A percentile compares a stretch with the other conserved stretches of the same genome.
These are phyloP conservation scores for Endoconidiophora laricicola DNA, from an alignment of 2,329 filamentous ascomycete species.

Conservation along the genomic window DNA sequence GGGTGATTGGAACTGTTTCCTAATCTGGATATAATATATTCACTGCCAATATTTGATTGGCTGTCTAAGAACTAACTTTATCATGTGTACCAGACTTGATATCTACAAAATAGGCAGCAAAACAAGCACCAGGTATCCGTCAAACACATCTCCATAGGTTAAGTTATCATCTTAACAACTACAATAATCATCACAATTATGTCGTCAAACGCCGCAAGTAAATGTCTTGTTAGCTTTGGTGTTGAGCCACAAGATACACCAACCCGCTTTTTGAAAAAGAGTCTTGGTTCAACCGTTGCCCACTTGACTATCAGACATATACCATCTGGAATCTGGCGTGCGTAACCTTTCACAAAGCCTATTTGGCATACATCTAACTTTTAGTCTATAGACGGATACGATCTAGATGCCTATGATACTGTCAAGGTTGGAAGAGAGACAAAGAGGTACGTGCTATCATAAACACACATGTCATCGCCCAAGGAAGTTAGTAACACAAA, in stretches of 20 bases:
- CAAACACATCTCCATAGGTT: too few species aligned
- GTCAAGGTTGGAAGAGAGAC: slow-evolving; percentile 8
- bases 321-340: slow-evolving; percentile 7
- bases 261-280: too few species aligned
- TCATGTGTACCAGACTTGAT: too few species aligned
- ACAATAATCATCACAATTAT: too few species aligned
- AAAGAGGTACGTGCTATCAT: slow-evolving; percentile 3
- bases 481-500: not conserved
- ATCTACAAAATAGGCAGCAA: too few species aligned
- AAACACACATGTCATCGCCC: not conserved
- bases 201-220: too few species aligned
- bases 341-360: not conserved
- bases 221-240: too few species aligned
- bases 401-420: not conserved
- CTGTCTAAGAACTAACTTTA: too few species aligned
- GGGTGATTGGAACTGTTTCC: not conserved
- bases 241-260: too few species aligned
- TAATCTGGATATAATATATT: not conserved
- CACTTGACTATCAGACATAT: slow-evolving; percentile 1
- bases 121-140: too few species aligned
- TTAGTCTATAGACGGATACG: slow-evolving; percentile 7
- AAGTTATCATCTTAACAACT: too few species aligned
- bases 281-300: not conserved
- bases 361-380: not conserved
- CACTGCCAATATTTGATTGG: slow-evolving; percentile 7